Base-by-base conservation (phyloP, 2,329 filamentous ascomycete species). In the Trichoderma gracile region DNA sequence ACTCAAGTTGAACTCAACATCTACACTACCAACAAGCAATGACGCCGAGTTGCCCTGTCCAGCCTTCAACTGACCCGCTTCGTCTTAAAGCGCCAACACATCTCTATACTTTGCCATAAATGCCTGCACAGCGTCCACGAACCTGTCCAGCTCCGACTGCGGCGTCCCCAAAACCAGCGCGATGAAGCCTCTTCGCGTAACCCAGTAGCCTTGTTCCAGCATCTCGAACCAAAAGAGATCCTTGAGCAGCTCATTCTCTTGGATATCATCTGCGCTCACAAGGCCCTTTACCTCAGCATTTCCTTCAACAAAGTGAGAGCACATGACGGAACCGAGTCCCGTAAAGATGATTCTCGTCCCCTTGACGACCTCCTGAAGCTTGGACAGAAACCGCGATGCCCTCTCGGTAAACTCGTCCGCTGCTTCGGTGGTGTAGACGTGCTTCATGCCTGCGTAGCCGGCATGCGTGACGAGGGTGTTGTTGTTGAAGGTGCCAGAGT, bases 401-500 rank as follows among this genome's bases (percentile, higher is more conserved):
- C 63, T 60, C 1, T 66, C 67, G 9, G 75, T 78, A 63, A 78
- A 75, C 3, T 64, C 67, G 1, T 56, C 53, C 17, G 75, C 75
- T 2, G 71, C 71, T 4, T 74, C 71, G 4, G 73, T 70, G 0
- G 77, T 75, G 49, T 75, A 79, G 1, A 80, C 64, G 40, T 74
- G 69, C 2, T 72, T 73, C 5, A 80, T 70, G 0, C 75, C 78
- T 5, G 73, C 73, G 57, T 78, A 66, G 3, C 86, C 87, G 8
- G 84, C 83, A 25, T 79, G 77, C 79, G 89, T 89, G 1, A 82
- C 82, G 7, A 89, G 74, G 0, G 75, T 75, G 72, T 90, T 90
- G 71, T 91, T 90, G 72, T 89, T 89, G 73, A 88, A 89, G 0
- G 87, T 89, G 1, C 87, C 87, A 0, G 86, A 84, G 69, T 89